A percentile compares a stretch with the other conserved stretches of the same genome.
These are phyloP conservation scores for Tulasnella calospora DNA, from an alignment of 768 basidiomycete genomes.

Conservation along the genomic window DNA sequence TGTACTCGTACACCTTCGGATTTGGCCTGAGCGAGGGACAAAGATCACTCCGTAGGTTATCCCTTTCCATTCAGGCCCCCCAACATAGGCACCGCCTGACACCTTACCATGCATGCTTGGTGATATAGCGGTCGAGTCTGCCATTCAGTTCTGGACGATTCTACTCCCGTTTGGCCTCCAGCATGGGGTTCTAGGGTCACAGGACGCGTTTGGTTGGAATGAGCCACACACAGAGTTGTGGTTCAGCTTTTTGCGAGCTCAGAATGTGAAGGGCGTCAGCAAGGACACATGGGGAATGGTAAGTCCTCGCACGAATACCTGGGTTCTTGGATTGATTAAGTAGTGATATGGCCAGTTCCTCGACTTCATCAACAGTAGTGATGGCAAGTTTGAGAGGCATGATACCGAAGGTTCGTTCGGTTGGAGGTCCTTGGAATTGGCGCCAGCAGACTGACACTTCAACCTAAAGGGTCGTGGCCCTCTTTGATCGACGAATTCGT, in stretches of 20 bases:
- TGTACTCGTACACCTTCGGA: conserved; percentile 77
- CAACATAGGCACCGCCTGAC: not conserved
- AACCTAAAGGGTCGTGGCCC: conserved; percentile 70
- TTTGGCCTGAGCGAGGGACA: conserved; percentile 73
- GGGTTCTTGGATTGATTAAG: not conserved
- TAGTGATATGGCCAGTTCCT: conserved; percentile 50
- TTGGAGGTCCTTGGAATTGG: not conserved
- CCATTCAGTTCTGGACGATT: conserved; percentile 68
- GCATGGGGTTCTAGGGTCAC: conserved; percentile 57
- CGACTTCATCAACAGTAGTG: conserved; percentile 71
- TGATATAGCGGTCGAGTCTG: conserved; percentile 57
- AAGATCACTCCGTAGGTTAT: conserved; percentile 63
- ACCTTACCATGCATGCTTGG: not conserved
- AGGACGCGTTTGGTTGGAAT: conserved; percentile 52
- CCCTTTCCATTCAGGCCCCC: not conserved
- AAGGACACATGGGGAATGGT: conserved; percentile 90
- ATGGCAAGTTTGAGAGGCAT: conserved; percentile 65
- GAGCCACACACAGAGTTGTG: conserved; percentile 62
- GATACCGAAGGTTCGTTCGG: conserved; percentile 61
- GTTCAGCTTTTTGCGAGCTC: conserved; percentile 68
- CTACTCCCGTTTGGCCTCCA: conserved; percentile 66
- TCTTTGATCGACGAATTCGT: conserved; percentile 84
- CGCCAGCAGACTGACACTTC: conserved; percentile 24
- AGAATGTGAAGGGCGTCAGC: conserved; percentile 70
- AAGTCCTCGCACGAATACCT: conserved; percentile 30